phyloP scores from a whole-genome alignment of 2,329 filamentous ascomycete species.

The Podosphaera xanthii region DNA sequence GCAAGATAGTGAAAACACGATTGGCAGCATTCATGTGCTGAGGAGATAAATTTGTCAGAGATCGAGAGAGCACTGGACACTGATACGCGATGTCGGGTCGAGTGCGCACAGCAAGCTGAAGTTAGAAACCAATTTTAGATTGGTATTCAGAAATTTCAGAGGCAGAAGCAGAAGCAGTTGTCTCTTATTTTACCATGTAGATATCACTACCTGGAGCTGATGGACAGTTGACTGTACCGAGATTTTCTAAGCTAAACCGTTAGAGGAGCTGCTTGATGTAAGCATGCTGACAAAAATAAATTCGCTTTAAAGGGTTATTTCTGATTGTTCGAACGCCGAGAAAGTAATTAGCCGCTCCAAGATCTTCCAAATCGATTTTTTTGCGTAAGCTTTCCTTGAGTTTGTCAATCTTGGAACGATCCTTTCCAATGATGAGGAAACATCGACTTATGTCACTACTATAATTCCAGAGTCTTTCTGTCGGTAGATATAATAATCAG shows the following conservation, averaged over 20 bases:
- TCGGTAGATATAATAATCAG: background rate
- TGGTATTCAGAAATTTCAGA: background rate
- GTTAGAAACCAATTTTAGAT: background rate
- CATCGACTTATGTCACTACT: background rate
- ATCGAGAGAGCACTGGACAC: too few relatives aligned
- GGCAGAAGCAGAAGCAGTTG: background rate
- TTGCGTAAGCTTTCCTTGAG: too few relatives aligned
- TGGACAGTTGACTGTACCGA: background rate
- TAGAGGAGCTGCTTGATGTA: background rate
- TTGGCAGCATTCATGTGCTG: background rate
- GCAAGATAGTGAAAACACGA: background rate
- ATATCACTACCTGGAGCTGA: background rate
- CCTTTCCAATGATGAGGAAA: background rate
- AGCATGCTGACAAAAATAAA: background rate
- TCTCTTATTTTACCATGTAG: background rate
- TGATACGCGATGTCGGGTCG: background rate
- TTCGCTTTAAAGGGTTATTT: background rate
- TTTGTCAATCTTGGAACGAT: background rate
- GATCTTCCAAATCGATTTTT: too few relatives aligned
- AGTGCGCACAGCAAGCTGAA: background rate
- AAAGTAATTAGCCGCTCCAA: background rate
- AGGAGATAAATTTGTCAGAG: background rate
- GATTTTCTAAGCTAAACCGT: background rate
- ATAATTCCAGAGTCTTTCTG: background rate
- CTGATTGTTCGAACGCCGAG: background rate